Percentiles rank a stretch among this genome's conserved stretches.
Conservation (phyloP, 805 yeast genomes). For the Cephaloascus albidus region DNA sequence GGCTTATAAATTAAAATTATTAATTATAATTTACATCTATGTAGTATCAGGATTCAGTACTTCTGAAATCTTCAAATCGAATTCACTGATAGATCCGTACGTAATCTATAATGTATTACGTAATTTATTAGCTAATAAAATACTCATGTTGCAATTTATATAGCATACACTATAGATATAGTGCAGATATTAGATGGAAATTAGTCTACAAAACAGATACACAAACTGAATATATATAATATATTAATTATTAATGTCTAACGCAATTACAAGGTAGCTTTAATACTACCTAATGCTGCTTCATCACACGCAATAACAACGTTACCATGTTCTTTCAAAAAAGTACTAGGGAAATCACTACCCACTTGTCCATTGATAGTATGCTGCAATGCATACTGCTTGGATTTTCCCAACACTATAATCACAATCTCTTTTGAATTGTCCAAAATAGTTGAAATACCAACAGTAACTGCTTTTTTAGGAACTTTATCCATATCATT, state of each 20-base stretch:
- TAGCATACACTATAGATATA: too few relatives aligned
- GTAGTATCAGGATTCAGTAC: too few relatives aligned
- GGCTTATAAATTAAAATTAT: too few relatives aligned
- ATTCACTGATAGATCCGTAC: too few relatives aligned
- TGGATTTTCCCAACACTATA: slow-evolving; percentile 39
- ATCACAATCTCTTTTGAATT: slow-evolving; percentile 43
- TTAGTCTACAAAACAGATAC: slow-evolving; percentile 16
- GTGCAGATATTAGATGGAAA: neutral
- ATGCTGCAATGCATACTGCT: slow-evolving; percentile 35
- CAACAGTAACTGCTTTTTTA: slow-evolving; percentile 40
- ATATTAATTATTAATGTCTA: too few relatives aligned
- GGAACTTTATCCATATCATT: slow-evolving; percentile 40
- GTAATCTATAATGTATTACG: too few relatives aligned
- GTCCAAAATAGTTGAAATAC: slow-evolving; percentile 47
- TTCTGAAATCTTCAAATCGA: too few relatives aligned
- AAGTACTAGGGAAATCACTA: slow-evolving; percentile 38
- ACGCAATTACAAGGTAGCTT: slow-evolving; percentile 1
- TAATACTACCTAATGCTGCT: slow-evolving; percentile 24
- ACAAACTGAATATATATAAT: too few relatives aligned
- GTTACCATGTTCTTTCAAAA: slow-evolving; percentile 36
- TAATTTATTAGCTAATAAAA: too few relatives aligned
- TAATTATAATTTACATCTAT: too few relatives aligned
- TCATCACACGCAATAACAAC: slow-evolving; percentile 37
- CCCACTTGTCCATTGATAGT: slow-evolving; percentile 32
- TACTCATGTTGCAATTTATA: too few relatives aligned